Evolutionary conservation across 2,329 filamentous ascomycete species (phyloP), one percentile per base, ranked within the genome.

Genomic region (Cucurbitaria berberidis): DNA sequence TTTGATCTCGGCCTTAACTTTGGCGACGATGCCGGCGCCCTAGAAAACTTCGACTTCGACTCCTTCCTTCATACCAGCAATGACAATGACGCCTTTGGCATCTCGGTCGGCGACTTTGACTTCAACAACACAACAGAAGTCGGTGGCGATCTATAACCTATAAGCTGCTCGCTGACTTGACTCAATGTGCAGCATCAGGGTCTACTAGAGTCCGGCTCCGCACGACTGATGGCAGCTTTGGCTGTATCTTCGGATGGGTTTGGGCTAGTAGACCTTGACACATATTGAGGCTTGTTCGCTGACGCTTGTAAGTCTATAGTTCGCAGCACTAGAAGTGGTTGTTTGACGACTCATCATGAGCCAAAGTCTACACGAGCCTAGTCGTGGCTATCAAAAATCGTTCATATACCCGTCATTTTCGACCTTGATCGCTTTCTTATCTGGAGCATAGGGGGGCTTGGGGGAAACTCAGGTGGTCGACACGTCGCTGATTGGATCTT

Each of bases 1-100:
- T 70, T 75, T 49, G 74, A 69, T 39, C 67, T 79, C 49, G 74
- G 75, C 48, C 76, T 80, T 55, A 70, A 67, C 42, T 63, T 71
- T 79, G 80, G 79, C 77, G 72, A 83, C 77, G 51, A 64, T 82
- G 45, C 56, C 83, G 79, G 91, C 86, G 82, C 90, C 81, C 78
- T 85, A 78, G 64, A 86, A 78, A 75, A 82, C 82, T 88, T 88
- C 69, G 85, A 88, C 71, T 88, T 88, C 69, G 86, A 88, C 67
- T 84, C 82, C 15, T 88, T 88, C 76, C 76, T 88, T 46, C 85
- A 87, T 64, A 84, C 81, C 24, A 76, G 75, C 35, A 77, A 78
- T 34, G 82, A 82, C 59, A 77, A 66, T 21, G 65, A 60, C 32
- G 70, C 63, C 9, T 73, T 79, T 35, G 72, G 73, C 42, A 45